Percentiles rank a stretch among this genome's conserved stretches.
phyloP scores from a whole-genome alignment of 1,284 basidiomycete species.

The Pholiota adiposa region DNA sequence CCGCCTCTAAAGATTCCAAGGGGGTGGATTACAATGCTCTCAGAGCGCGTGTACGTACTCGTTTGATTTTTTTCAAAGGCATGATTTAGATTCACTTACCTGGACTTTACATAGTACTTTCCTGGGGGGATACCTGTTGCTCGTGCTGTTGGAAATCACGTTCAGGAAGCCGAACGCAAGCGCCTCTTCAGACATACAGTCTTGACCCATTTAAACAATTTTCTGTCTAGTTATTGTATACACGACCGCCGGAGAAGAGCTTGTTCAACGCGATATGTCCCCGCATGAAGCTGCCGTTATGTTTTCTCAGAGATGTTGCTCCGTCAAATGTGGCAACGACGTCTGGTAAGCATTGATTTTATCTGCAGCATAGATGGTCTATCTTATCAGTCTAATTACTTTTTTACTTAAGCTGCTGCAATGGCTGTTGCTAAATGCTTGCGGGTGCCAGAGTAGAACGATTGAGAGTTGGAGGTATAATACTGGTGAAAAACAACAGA shows the following conservation, averaged over 20 bases:
- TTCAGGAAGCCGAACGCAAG: neutral
- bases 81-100: too few relatives aligned
- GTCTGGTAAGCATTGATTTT: neutral
- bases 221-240: neutral
- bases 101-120: neutral
- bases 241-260: neutral
- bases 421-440: neutral
- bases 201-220: too few relatives aligned
- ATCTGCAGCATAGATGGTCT: too few relatives aligned
- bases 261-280: neutral
- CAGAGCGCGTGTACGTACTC: neutral
- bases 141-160: neutral
- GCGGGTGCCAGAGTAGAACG: neutral
- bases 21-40: neutral
- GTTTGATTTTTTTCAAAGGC: neutral
- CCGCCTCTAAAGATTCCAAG: neutral
- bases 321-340: neutral
- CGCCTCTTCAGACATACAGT: neutral
- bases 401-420: neutral
- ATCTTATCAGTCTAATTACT: too few relatives aligned
- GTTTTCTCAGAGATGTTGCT: neutral
- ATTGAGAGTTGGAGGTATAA: neutral
- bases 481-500: too few relatives aligned
- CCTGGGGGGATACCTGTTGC: neutral
- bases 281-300: neutral